Evolutionary conservation across 1,284 basidiomycete genomes (phyloP).

Genomic region (Porogramme epimiltina): DNA sequence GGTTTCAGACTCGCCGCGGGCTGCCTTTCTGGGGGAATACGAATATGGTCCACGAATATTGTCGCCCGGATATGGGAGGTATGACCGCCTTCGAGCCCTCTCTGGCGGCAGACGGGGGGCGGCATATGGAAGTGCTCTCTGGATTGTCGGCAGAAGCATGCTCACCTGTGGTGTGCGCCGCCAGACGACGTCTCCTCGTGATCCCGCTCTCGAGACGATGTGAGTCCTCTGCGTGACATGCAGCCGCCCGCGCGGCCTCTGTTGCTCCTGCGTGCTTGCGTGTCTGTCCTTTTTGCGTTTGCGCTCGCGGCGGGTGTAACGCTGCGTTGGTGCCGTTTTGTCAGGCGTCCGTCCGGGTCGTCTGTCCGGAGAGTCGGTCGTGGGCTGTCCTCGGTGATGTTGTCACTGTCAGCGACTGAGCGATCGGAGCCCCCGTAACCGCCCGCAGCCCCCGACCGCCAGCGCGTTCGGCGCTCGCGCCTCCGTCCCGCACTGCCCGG

Average conservation of each 20-base stretch:
- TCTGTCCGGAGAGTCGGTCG: slow-evolving; percentile 1
- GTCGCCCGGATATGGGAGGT: slow-evolving; percentile 17
- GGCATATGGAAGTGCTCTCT: slow-evolving; percentile 21
- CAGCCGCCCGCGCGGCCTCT: slow-evolving; percentile 4
- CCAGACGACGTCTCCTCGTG: slow-evolving; percentile 13
- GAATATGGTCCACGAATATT: too few species aligned
- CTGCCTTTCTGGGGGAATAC: slow-evolving; percentile 22
- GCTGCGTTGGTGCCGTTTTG: slow-evolving; percentile 12
- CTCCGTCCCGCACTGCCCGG: slow-evolving; percentile 21
- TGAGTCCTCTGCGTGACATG: slow-evolving; percentile 14
- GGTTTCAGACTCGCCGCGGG: slow-evolving; percentile 19
- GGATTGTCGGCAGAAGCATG: slow-evolving; percentile 24
- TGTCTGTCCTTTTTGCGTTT: too few species aligned
- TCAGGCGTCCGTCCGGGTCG: slow-evolving; percentile 11
- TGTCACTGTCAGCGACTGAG: slow-evolving; percentile 22
- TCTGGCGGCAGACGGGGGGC: slow-evolving; percentile 1
- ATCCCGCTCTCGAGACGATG: slow-evolving; percentile 13
- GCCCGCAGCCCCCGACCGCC: slow-evolving; percentile 19
- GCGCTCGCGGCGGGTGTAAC: too few species aligned
- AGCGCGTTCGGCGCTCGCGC: slow-evolving; percentile 9
- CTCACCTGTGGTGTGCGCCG: slow-evolving; percentile 16
- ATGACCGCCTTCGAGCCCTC: neutral
- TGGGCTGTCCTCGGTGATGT: slow-evolving; percentile 8
- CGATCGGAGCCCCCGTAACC: slow-evolving; percentile 17
- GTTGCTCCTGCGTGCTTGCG: slow-evolving; percentile 8